A percentile compares a stretch with the other conserved stretches of the same genome.
Conservation (phyloP, 345 rosid genomes). For the Excoecaria cochinchinensis region DNA sequence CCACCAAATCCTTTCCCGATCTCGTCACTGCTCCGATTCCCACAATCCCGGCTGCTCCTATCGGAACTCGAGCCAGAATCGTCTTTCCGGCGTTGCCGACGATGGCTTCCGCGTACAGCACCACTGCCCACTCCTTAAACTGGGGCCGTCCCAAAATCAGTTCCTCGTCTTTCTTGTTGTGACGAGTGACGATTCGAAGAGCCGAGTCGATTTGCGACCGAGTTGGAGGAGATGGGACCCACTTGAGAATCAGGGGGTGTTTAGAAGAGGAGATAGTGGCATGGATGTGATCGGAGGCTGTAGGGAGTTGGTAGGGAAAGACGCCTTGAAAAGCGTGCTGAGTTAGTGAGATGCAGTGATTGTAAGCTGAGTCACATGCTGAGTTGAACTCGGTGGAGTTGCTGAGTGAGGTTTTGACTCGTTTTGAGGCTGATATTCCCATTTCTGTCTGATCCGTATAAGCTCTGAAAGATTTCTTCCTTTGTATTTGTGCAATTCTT, state of each 20-base stretch:
- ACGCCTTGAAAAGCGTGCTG: conserved; percentile 76
- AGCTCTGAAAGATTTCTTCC: neutral
- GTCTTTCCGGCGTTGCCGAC: conserved; percentile 71
- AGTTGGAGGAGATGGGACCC: conserved; percentile 75
- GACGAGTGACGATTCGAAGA: conserved; percentile 35
- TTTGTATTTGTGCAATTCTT: neutral
- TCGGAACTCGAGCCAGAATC: conserved; percentile 52
- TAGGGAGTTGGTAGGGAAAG: conserved; percentile 65
- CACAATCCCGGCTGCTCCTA: conserved; percentile 69
- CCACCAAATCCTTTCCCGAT: conserved; percentile 47
- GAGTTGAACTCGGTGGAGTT: conserved; percentile 51
- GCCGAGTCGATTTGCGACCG: conserved; percentile 70
- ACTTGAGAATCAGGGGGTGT: conserved; percentile 43
- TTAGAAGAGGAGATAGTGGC: conserved; percentile 32
- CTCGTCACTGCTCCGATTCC: conserved; percentile 66
- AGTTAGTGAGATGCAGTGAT: conserved; percentile 62
- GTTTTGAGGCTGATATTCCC: conserved; percentile 62
- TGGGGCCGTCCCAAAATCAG: conserved; percentile 33
- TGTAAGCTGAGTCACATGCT: conserved; percentile 63
- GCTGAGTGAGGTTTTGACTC: conserved; percentile 42
- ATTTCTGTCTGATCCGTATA: conserved; percentile 11
- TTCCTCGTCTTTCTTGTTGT: conserved; percentile 13
- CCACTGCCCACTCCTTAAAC: conserved; percentile 70
- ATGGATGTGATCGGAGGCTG: conserved; percentile 69
- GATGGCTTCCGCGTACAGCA: conserved; percentile 52